Conservation (phyloP, 352 stramenopile species). For the Globisporangium viniferum region DNA sequence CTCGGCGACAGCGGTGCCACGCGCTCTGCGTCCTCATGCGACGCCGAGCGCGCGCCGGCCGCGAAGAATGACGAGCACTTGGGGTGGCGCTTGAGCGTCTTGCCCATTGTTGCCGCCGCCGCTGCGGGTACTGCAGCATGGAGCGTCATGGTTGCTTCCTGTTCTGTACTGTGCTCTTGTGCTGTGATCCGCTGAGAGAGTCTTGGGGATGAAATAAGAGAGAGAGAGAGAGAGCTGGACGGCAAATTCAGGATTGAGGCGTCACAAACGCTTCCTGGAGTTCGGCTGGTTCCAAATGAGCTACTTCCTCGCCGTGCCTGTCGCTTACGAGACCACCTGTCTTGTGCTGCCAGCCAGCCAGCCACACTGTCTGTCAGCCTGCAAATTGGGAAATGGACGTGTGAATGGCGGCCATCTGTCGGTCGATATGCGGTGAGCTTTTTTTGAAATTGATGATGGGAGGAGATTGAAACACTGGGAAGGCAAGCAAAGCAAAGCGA, state of each 20-base stretch:
- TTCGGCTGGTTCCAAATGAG: not conserved
- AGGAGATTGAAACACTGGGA: not conserved
- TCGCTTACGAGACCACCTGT: not conserved
- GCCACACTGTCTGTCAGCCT: not conserved
- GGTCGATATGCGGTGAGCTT: not conserved
- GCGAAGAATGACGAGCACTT: constrained; percentile 7
- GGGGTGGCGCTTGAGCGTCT: constrained; percentile 6
- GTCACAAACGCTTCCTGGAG: not conserved
- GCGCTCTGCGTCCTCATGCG: not conserved
- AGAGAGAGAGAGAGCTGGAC: not conserved
- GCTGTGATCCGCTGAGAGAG: too few species aligned
- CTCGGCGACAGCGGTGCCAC: not conserved
- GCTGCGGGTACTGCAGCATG: not conserved
- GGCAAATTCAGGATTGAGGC: constrained; percentile 2
- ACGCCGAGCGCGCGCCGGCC: not conserved
- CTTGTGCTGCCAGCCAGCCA: not conserved
- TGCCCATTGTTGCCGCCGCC: not conserved
- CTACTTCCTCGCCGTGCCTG: not conserved
- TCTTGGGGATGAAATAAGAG: too few species aligned
- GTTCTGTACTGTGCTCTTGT: not conserved
- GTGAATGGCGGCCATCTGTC: not conserved
- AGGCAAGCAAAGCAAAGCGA: not conserved
- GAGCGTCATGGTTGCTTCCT: not conserved
- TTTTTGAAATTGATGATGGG: constrained; percentile 6
- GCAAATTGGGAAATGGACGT: not conserved